Evolutionary conservation across 2,329 filamentous ascomycete species (phyloP).

Genomic region (Cytospora leucostoma): DNA sequence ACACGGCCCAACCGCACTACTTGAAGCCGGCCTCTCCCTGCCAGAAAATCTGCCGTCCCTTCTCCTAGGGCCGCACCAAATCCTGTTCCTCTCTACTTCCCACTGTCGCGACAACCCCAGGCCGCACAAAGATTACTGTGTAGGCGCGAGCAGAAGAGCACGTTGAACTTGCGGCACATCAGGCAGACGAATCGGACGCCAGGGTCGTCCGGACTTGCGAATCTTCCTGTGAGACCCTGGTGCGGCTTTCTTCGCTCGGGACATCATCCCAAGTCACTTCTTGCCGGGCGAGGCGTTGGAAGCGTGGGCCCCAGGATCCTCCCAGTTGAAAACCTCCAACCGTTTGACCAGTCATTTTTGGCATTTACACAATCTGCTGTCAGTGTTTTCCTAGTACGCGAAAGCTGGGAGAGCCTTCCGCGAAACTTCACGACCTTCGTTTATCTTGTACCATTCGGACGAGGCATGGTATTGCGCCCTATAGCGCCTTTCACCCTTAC

Average conservation of each 20-base stretch:
- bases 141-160: constrained; percentile 23
- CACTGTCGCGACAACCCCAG: constrained; percentile 26
- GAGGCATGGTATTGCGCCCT: constrained; percentile 26
- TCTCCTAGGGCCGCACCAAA: constrained; percentile 26
- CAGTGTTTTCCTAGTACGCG: constrained; percentile 30
- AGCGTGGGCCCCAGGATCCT: constrained; percentile 32
- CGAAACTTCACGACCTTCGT: constrained; percentile 33
- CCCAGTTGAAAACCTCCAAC: constrained; percentile 31
- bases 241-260: constrained; percentile 42
- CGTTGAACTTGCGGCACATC: constrained; percentile 24
- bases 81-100: constrained; percentile 19
- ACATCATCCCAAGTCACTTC: constrained; percentile 27
- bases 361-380: constrained; percentile 30
- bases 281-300: constrained; percentile 29
- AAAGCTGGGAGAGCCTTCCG: constrained; percentile 26
- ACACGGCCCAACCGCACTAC: constrained; percentile 26
- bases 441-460: constrained; percentile 25
- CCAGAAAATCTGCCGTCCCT: constrained; percentile 24
- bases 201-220: constrained; percentile 26
- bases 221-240: constrained; percentile 41
- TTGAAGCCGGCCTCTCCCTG: constrained; percentile 29
- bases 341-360: constrained; percentile 30
- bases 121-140: constrained; percentile 20
- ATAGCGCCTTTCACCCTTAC: constrained; percentile 25
- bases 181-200: constrained; percentile 22